Evolutionary conservation across 768 basidiomycete genomes (phyloP), one percentile per base, ranked within the genome.

Genomic region (Rhodotorula paludigena): DNA sequence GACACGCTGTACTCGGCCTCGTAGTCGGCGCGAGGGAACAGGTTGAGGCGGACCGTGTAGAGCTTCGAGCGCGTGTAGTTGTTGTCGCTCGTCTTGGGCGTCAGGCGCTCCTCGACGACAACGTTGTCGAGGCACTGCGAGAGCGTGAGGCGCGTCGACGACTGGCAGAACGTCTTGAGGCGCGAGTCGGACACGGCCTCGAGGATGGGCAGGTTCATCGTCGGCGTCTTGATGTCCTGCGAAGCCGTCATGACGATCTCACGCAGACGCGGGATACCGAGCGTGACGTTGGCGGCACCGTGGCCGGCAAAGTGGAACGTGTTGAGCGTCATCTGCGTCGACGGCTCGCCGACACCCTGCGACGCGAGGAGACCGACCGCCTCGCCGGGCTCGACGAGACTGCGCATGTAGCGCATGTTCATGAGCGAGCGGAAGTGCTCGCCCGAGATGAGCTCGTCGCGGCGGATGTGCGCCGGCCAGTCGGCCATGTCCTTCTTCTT

Each of bases 291-390:
- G 48, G 96, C 96, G 66, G 96, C 96, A 80, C 96, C 94, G 76
- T 98, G 96, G 71, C 94, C 94, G 73, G 96, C 96, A 76, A 99
- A 93, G 81, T 99, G 96, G 85, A 99, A 99, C 20, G 96, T 99
- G 78, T 99, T 99, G 70, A 99, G 81, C 15, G 96, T 99, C 96
- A 99, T 99, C 78, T 99, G 96, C 0, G 96, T 99, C 23, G 96
- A 99, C 9, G 96, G 96, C 78, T 99, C 96, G 58, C 96, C 96
- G 49, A 99, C 85, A 80, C 96, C 91, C 82, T 99, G 96, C 25
- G 94, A 94, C 18, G 96, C 96, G 54, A 99, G 82, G 53, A 98
- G 78, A 47, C 96, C 96, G 39, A 99, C 94, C n/a, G 96, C 92
- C 80, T 99, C 96, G 69, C 96, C 96, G 9, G 96, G 92, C 66